A percentile compares a stretch with the other conserved stretches of the same genome.
phyloP scores from a whole-genome alignment of 2,329 filamentous ascomycete genomes.

The Plectosphaerella plurivora region DNA sequence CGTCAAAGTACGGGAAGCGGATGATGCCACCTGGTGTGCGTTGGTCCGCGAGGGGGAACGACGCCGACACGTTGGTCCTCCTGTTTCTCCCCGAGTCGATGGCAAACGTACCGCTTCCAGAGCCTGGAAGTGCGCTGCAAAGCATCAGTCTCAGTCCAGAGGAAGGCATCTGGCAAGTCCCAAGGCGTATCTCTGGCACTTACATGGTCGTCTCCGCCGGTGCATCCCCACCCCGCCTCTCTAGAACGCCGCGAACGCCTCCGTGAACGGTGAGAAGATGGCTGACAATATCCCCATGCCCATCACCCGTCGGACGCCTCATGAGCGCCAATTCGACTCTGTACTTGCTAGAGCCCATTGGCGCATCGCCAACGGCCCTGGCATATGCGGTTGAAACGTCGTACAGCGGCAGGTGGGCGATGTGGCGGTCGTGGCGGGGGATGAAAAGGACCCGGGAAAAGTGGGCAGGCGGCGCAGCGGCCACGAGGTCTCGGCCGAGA shows the following conservation, averaged over 20 bases:
- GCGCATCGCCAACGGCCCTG: slow-evolving; percentile 1
- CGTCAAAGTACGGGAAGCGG: slow-evolving; percentile 6
- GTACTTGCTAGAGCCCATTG: slow-evolving; percentile 8
- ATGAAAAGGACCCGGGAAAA: slow-evolving; percentile 10
- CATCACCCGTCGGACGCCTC: slow-evolving; percentile 9
- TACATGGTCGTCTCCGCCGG: slow-evolving; percentile 1
- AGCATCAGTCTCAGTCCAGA: not conserved
- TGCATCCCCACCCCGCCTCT: not conserved
- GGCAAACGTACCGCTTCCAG: not conserved
- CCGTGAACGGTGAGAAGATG: slow-evolving; percentile 6
- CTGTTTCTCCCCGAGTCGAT: not conserved
- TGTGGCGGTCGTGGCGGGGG: slow-evolving; percentile 4
- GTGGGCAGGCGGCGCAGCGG: slow-evolving; percentile 3
- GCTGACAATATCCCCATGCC: slow-evolving; percentile 8
- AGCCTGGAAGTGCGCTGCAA: slow-evolving; percentile 1
- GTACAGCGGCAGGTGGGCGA: slow-evolving; percentile 11
- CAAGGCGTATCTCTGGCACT: not conserved
- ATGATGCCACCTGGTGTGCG: not conserved
- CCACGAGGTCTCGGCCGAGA: slow-evolving; percentile 3
- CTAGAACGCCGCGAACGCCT: not conserved
- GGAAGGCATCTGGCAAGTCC: not conserved
- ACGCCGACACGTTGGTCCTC: not conserved
- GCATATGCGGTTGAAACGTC: slow-evolving; percentile 7
- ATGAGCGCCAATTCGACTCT: slow-evolving; percentile 10
- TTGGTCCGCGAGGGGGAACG: slow-evolving; percentile 1